Base-by-base conservation (phyloP, 441 rosid genomes). In the Corymbia citriodora region DNA sequence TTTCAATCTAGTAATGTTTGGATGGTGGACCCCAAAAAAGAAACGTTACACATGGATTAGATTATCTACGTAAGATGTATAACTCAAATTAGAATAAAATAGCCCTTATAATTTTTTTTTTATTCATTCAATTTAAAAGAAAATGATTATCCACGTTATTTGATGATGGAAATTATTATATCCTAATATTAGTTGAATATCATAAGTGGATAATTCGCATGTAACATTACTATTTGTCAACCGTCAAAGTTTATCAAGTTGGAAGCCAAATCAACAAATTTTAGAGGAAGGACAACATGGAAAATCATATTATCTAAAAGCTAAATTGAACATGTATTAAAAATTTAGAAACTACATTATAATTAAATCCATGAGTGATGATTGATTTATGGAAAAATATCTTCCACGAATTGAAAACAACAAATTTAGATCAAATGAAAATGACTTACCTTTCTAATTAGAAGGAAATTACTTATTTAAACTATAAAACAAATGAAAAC, bases 1-100 rank as follows among this genome's bases (percentile, higher is more conserved):
- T 19, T 33, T 14, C 48, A 33, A 72, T 72, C 0, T 13, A 0
- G 6, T 40, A 21, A 21, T 6, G 8, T 74, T 2, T 40, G 0
- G 14, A 74, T 12, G 9, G 8, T 74, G 83, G 31, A 11, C 15
- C n/a, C 4, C 6, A 25, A 10, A 74, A 6, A 6, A 72, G 19
- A 72, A 11, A 40, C 8, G 9, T 6, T 21, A 21, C 9, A 2
- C 1, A 0, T 21, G 50, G 0, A 74, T 40, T 40, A 40, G 50
- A 74, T 74, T 40, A 40, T 74, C 29, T 21, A 11, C 0, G 9
- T 40, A 21, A 19, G 25, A 74, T 36, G 40, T 36, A 19, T 3
- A 74, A 40, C 10, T 74, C 9, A 19, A 74, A 21, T 36, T 40
- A 74, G 9, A 10, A 21, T 74, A 40, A 74, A 40, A 74, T 40